Evolutionary conservation across 2,329 filamentous ascomycete genomes (phyloP), one percentile per base, ranked within the genome.

Genomic region (Fusarium sp.): DNA sequence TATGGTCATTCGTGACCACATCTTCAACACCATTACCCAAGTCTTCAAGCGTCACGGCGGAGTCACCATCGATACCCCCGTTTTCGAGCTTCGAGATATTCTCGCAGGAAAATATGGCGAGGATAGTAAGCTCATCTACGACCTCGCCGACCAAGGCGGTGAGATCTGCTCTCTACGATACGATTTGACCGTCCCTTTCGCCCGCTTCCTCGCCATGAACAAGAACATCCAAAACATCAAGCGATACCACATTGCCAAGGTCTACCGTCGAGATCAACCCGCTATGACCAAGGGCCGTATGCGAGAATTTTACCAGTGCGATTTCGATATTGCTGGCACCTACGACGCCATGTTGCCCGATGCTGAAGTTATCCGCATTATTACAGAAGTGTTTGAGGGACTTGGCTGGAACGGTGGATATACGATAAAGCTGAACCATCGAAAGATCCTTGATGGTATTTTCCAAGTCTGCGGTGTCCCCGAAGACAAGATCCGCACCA

Each of bases 261-360:
- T 97, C 69, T 84, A 84, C 77, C 80, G 82, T 48, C 73, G 81
- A 73, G 81, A 83, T 60, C 81, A 83, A 66, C 81, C 81, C 14
- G 74, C 94, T 65, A 93, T 98, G 83, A 93, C 91, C 66, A 96
- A 97, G 79, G 95, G 95, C 52, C 90, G 95, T 55, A 96, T 97
- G 92, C 89, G 95, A 76, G 95, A 98, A 81, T 97, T 97, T 81
- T 97, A 97, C 83, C 95, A 98, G 81, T 98, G 95, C 83, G 95
- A 98, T 82, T 97, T 98, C 77, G 95, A 98, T 78, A 95, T 98
- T 81, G 95, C 95, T 14, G 94, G 95, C 65, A 85, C 83, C 42
- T 97, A 94, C 82, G 95, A 97, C 78, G 82, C 93, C 55, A 97
- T 98, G 94, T 87, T 97, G 26, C 93, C 95, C 58, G 95, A 98